Base-by-base conservation (phyloP, 192 early-diverging fungal species). In the Paraglomus occultum region DNA sequence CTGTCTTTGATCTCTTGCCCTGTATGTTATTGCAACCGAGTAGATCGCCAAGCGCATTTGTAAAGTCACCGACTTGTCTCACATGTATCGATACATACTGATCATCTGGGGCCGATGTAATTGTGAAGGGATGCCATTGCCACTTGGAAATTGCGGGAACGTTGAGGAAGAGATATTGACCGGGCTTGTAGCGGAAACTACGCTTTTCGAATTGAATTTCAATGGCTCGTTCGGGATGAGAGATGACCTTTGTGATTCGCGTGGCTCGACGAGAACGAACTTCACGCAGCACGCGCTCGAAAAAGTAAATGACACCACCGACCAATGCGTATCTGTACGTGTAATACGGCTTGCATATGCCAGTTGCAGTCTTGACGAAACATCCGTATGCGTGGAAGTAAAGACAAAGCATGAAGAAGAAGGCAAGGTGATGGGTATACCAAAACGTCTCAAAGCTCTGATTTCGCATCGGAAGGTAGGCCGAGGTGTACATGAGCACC, bases 111-210 rank as follows among this genome's bases (percentile, higher is more conserved):
- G 79, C 76, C 1, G 75, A 77, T 0, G 79, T 80, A 51, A 80
- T 80, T 0, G 88, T 91, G 60, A 91, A 88, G 8, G 92, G 88
- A 65, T 93, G 92, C 89, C 86, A 94, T 75, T 94, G 88, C 23
- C 83, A 75, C 14, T 71, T 71, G 44, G 88, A 86, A 2, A 91
- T 67, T 5, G 84, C 78, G 0, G 92, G 92, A 14, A 88, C 79
- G 72, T 83, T 83, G 47, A 94, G 64, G 43, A 86, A 90, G 55
- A 94, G 73, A 77, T 89, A 92, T 75, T 94, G 91, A 40, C 91
- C 91, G 60, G 79, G 72, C 53, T 77, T 80, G 65, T 83, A 82
- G 57, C 69, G 70, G 67, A 78, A 74, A 23, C 80, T 73, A 57
- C 75, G 72, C 54, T 85, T 89, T 43, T 85, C 76, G 17, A 85